Evolutionary conservation across 305 asterid genomes (phyloP).

Genomic region (Ilex paraguariensis): DNA sequence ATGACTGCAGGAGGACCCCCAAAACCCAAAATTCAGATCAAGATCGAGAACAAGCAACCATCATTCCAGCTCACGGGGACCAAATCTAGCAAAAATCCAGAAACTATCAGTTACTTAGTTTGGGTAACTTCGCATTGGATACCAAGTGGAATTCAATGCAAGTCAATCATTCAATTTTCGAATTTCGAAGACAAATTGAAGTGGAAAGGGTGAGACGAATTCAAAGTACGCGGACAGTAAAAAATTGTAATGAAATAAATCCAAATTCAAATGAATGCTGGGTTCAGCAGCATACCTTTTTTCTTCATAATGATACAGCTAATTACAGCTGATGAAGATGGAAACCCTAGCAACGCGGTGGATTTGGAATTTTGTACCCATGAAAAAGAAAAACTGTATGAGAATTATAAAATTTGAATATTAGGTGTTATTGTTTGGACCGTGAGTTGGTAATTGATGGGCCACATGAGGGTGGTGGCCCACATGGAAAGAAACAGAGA

Average conservation of each 20-base stretch:
- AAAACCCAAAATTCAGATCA: constrained; percentile 35
- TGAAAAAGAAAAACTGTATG: too few species aligned
- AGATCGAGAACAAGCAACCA: constrained; percentile 57
- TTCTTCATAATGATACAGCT: too few species aligned
- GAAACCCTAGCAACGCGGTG: constrained; percentile 34
- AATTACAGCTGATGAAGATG: constrained; percentile 18
- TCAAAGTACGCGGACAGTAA: too few species aligned
- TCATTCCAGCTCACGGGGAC: constrained; percentile 46
- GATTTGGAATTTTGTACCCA: constrained; percentile 18
- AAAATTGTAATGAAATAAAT: too few species aligned
- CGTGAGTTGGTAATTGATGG: constrained; percentile 12
- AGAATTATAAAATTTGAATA: too few species aligned
- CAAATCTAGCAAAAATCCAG: constrained; percentile 13
- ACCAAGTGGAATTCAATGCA: constrained; percentile 18
- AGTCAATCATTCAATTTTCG: too few species aligned
- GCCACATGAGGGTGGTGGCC: constrained; percentile 28
- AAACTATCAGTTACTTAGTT: constrained; percentile 10
- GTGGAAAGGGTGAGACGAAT: too few species aligned
- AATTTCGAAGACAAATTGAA: too few species aligned
- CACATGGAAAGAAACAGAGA: background rate
- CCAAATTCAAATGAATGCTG: too few species aligned
- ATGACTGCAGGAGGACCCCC: constrained; percentile 1
- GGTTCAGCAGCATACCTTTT: too few species aligned
- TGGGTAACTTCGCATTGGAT: background rate
- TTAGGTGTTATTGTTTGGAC: constrained; percentile 1